Percentiles rank a stretch among this genome's conserved stretches.
Evolutionary conservation across 148 eudicot species (phyloP).

Genomic region (Fallopia convolvulus): DNA sequence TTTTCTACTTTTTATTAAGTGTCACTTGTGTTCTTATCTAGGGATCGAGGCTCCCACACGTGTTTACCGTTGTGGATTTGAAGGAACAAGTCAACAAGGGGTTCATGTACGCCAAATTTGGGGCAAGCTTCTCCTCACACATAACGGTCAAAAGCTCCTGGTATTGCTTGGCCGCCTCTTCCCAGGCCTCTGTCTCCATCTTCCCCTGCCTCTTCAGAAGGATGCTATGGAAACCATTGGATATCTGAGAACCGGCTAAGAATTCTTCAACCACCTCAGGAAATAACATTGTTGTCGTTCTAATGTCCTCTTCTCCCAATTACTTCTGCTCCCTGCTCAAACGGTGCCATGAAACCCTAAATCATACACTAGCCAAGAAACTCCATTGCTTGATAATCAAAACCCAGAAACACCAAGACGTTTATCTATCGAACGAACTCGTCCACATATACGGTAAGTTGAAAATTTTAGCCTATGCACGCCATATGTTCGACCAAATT

Average conservation of each 20-base stretch:
- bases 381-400: conserved; percentile 54
- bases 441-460: conserved; percentile 30
- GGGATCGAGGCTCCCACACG: too few relatives aligned
- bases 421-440: conserved; percentile 53
- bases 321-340: conserved; percentile 61
- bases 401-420: conserved; percentile 38
- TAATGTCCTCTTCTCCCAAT: conserved; percentile 41
- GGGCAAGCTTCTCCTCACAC: conserved; percentile 93
- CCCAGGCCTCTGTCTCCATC: conserved; percentile 89
- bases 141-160: conserved; percentile 74
- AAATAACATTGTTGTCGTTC: background rate
- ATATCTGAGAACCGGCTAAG: too few relatives aligned
- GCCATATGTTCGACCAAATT: conserved; percentile 73
- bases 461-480: conserved; percentile 42
- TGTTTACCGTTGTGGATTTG: too few relatives aligned
- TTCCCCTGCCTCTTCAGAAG: conserved; percentile 62
- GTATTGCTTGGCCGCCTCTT: conserved; percentile 78
- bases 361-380: conserved; percentile 40
- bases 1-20: too few relatives aligned
- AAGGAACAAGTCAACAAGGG: too few relatives aligned
- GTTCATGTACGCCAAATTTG: conserved; percentile 90
- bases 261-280: too few relatives aligned
- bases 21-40: too few relatives aligned
- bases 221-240: conserved; percentile 6
- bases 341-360: conserved; percentile 49